Evolutionary conservation across 31 red algal genomes (phyloP).

Genomic region (Pterothamnion heteromorphum): DNA sequence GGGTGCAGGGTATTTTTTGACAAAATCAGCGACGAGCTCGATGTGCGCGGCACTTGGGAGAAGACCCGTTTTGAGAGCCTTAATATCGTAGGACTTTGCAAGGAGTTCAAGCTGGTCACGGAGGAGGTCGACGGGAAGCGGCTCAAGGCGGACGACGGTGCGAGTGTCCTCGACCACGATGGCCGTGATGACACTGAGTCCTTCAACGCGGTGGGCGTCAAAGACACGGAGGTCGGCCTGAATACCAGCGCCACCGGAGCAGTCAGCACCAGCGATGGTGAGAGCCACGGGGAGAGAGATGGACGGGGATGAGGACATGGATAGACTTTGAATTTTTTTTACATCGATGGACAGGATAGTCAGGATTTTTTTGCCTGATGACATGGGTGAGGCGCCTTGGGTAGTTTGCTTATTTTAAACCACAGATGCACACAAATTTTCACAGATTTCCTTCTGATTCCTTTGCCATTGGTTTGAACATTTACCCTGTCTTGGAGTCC

Average conservation of each 20-base stretch:
- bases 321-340: too few species aligned
- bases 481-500: too few species aligned
- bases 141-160: slow-evolving; percentile 68
- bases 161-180: slow-evolving; percentile 87
- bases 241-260: slow-evolving; percentile 86
- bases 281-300: slow-evolving; percentile 58
- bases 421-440: too few species aligned
- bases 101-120: slow-evolving; percentile 69
- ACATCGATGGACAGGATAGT: too few species aligned
- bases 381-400: too few species aligned
- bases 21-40: not conserved
- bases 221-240: slow-evolving; percentile 94
- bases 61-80: slow-evolving; percentile 90
- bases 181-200: slow-evolving; percentile 78
- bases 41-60: slow-evolving; percentile 58
- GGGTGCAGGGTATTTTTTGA: slow-evolving; percentile 25
- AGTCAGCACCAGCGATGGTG: slow-evolving; percentile 93
- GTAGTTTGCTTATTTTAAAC: too few species aligned
- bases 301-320: too few species aligned
- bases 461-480: too few species aligned
- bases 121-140: slow-evolving; percentile 56
- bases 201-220: slow-evolving; percentile 71
- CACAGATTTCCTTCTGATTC: too few species aligned
- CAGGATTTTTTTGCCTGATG: too few species aligned
- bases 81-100: slow-evolving; percentile 55